Evolutionary conservation across 2,329 filamentous ascomycete species (phyloP), one percentile per base, ranked within the genome.

Genomic region (Intubia oerlemansii): DNA sequence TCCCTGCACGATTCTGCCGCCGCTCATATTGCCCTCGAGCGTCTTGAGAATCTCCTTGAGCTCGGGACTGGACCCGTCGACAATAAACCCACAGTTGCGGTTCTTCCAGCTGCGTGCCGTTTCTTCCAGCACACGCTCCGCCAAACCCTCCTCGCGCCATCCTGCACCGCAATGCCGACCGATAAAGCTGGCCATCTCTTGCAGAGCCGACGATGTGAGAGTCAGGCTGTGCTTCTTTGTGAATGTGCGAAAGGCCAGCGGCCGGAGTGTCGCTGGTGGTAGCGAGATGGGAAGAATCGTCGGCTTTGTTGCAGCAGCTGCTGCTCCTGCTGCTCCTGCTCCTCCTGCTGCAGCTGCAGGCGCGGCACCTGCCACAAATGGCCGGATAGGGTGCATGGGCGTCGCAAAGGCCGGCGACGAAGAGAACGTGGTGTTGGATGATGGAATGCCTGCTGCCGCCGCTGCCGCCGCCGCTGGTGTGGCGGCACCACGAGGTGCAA

Each of bases 191-290:
- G 88, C 84, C 18, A 98, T 61, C 26, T 78, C 68, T 47, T 85
- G 73, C 5, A 98, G 57, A 0, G 88, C 81, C 1, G 82, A 70
- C 0, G 85, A 88, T 7, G 79, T 84, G 30, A 98, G 66, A 0
- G 84, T 95, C 32, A 98, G 59, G 41, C 85, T 90, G 52, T 98
- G 81, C 45, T 95, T 98, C 51, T 93, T 93, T 2, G 88, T 98
- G 39, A 98, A 91, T 0, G 80, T 90, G 26, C 88, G 71, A 45
- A 98, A 95, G 7, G 88, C 90, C 13, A 95, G 61, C 3, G 88
- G 85, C 36, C 90, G 66, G 23, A 98, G 56, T 0, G 79, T 90
- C 8, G 81, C 69, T 1, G 84, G 78, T 4, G 85, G 84, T 5
- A 98, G 70, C 20, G 91, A 61, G 32, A 98, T 88, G 4, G 88